Evolutionary conservation across 352 stramenopile genomes (phyloP).

Genomic region (Pythium dissimile): DNA sequence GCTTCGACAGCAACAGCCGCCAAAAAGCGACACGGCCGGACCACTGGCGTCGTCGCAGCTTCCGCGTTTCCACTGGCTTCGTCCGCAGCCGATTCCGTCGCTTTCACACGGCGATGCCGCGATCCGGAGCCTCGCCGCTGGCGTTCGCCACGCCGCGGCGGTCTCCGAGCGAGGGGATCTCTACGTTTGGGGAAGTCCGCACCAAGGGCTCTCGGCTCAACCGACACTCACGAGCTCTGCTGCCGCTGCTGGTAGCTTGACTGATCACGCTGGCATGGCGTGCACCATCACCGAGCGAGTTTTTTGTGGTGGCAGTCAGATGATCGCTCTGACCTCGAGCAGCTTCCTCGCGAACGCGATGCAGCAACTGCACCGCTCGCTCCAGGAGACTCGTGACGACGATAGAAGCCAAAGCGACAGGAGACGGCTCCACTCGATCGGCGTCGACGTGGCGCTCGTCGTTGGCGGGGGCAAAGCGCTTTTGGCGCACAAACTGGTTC

Average conservation of each 20-base stretch:
- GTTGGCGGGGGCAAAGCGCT: conserved; percentile 35
- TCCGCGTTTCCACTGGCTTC: conserved; percentile 24
- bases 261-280: conserved; percentile 24
- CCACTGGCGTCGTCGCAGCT: conserved; percentile 11
- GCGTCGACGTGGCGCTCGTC: conserved; percentile 43
- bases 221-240: conserved; percentile 13
- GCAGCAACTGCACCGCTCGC: conserved; percentile 27
- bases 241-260: no score
- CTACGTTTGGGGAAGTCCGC: conserved; percentile 84
- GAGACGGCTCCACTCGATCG: background rate
- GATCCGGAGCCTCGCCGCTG: conserved; percentile 74
- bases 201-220: background rate
- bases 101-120: conserved; percentile 31
- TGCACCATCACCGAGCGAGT: conserved; percentile 38
- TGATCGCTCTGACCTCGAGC: conserved; percentile 41
- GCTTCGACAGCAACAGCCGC: conserved; percentile 17
- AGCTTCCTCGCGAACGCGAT: conserved; percentile 50
- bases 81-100: conserved; percentile 34
- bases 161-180: conserved; percentile 87
- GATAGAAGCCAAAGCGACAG: background rate
- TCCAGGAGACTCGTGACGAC: background rate
- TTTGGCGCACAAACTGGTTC: conserved; percentile 50
- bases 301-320: conserved; percentile 44
- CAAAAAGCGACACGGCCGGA: background rate
- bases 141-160: conserved; percentile 81